Percentiles rank a stretch among this genome's conserved stretches.
Conservation (phyloP, 768 basidiomycete genomes). For the Termitomyces sp. region DNA sequence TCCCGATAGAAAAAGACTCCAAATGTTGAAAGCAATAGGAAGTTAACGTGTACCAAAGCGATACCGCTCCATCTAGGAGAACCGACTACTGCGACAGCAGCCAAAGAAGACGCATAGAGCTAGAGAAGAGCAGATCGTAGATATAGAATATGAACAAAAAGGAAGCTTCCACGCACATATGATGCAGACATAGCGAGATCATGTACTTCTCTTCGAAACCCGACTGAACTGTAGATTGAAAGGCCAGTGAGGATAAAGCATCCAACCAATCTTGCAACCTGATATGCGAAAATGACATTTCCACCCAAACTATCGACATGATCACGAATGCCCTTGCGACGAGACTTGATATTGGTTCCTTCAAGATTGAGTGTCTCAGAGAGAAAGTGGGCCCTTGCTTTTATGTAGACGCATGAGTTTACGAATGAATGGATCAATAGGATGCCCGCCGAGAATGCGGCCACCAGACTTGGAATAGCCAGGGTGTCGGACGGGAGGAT, state of each 20-base stretch:
- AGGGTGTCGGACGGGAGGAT: constrained; percentile 10
- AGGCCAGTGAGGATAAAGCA: constrained; percentile 44
- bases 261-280: constrained; percentile 38
- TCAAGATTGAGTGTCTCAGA: not conserved
- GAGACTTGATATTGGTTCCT: not conserved
- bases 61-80: constrained; percentile 30
- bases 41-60: constrained; percentile 39
- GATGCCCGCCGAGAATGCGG: constrained; percentile 10
- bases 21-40: constrained; percentile 42
- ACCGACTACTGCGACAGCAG: constrained; percentile 33
- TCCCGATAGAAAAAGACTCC: constrained; percentile 51
- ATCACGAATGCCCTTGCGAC: constrained; percentile 25
- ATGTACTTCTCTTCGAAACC: constrained; percentile 18
- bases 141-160: not conserved
- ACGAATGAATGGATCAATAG: constrained; percentile 12
- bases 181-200: constrained; percentile 25
- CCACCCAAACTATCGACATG: constrained; percentile 44
- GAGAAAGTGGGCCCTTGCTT: constrained; percentile 2
- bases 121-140: constrained; percentile 12
- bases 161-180: constrained; percentile 19
- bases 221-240: constrained; percentile 28
- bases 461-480: constrained; percentile 13
- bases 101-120: constrained; percentile 41
- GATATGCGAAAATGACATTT: constrained; percentile 38
- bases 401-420: constrained; percentile 1